Percentiles rank a stretch among this genome's conserved stretches.
These are phyloP conservation scores for Thelonectria rubi DNA, from an alignment of 2,329 filamentous ascomycete species.

Conservation along the genomic window DNA sequence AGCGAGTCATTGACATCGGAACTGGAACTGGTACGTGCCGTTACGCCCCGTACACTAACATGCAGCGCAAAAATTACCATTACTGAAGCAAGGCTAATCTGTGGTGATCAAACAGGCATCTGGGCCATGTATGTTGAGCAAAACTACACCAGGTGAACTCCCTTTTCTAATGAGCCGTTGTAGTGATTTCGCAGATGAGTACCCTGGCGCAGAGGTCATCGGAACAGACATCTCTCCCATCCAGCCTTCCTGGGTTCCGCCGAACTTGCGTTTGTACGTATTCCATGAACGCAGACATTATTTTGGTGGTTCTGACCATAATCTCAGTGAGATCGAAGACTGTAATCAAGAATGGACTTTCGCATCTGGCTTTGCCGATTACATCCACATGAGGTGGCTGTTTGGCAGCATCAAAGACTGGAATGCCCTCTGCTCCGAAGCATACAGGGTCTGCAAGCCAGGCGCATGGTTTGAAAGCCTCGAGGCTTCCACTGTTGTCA, in stretches of 20 bases:
- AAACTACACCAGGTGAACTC: fast-evolving
- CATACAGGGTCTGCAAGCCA: slow-evolving; percentile 63
- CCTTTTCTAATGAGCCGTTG: background rate
- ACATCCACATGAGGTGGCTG: slow-evolving; percentile 67
- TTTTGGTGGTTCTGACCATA: background rate
- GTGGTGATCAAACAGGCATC: slow-evolving; percentile 36
- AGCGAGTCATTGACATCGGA: slow-evolving; percentile 57
- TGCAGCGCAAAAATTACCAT: fast-evolving
- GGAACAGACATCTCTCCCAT: slow-evolving; percentile 67
- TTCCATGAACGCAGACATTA: fast-evolving
- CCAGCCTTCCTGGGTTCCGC: slow-evolving; percentile 60
- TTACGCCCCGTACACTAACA: too few species aligned
- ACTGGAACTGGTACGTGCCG: slow-evolving; percentile 61
- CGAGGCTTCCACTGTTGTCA: slow-evolving; percentile 41
- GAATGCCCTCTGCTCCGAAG: slow-evolving; percentile 60
- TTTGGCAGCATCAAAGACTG: slow-evolving; percentile 66
- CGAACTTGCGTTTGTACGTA: slow-evolving; percentile 53
- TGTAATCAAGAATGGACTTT: slow-evolving; percentile 45
- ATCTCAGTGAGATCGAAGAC: slow-evolving; percentile 41
- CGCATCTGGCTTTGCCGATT: slow-evolving; percentile 57
- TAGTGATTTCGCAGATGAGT: slow-evolving; percentile 59
- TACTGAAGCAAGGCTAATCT: background rate
- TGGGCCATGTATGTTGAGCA: slow-evolving; percentile 57
- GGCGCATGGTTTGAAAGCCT: slow-evolving; percentile 57
- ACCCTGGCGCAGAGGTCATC: slow-evolving; percentile 54